Percentiles rank a stretch among this genome's conserved stretches.
phyloP scores from a whole-genome alignment of 2,329 filamentous ascomycete species.

The Leptographium lundbergii region DNA sequence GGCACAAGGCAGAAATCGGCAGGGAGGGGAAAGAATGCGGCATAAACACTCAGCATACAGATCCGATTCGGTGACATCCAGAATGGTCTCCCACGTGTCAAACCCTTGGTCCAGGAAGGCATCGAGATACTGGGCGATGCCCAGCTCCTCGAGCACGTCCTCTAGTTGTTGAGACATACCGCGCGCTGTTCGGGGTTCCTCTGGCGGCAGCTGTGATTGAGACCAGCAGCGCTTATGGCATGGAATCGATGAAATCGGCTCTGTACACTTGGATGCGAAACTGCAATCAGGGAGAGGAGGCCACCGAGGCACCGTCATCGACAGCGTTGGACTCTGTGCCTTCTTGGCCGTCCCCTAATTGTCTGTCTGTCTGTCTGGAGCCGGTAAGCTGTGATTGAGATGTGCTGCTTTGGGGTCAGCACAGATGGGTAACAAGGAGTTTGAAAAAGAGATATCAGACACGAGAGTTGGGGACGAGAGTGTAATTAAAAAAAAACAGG shows the following conservation, averaged over 20 bases:
- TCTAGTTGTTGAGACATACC: conserved; percentile 51
- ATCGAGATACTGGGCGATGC: conserved; percentile 64
- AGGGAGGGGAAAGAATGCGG: neutral
- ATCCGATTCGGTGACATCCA: conserved; percentile 76
- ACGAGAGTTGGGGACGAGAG: neutral
- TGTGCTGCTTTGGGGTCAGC: neutral
- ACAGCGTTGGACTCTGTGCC: neutral
- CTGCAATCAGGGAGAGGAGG: neutral
- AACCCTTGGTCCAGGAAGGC: conserved; percentile 68
- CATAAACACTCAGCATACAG: conserved; percentile 42
- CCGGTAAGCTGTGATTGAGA: neutral
- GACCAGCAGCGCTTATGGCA: neutral
- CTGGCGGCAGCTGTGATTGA: neutral
- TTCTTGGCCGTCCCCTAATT: neutral
- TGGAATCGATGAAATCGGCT: neutral
- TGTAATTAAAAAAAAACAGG: neutral
- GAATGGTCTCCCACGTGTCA: conserved; percentile 71
- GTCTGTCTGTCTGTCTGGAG: neutral
- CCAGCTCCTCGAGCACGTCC: conserved; percentile 59
- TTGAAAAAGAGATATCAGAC: neutral
- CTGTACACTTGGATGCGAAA: neutral
- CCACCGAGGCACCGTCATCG: neutral
- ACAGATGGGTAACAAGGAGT: neutral
- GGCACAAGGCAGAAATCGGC: neutral
- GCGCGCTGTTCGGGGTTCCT: neutral